Percentiles rank a stretch among this genome's conserved stretches.
Evolutionary conservation across 768 basidiomycete genomes (phyloP).

Genomic region (Austroboletus eburneus): DNA sequence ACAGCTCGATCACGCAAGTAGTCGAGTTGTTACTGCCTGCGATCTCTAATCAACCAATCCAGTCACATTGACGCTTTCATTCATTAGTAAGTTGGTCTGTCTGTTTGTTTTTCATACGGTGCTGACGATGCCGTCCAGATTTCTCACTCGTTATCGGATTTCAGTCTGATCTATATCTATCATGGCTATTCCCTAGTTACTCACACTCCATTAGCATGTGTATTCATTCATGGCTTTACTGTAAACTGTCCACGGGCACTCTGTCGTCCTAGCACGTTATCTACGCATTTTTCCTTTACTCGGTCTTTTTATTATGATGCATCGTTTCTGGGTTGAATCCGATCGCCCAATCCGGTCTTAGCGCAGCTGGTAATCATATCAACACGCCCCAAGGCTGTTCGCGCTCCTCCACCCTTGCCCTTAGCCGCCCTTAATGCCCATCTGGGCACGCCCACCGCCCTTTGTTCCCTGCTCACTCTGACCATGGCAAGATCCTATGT

Average conservation of each 20-base stretch:
- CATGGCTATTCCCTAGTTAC: slow-evolving; percentile 21
- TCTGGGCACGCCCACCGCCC: slow-evolving; percentile 16
- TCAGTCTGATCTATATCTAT: slow-evolving; percentile 26
- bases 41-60: slow-evolving; percentile 36
- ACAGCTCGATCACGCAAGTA: slow-evolving; percentile 77
- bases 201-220: slow-evolving; percentile 26
- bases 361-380: no score
- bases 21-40: slow-evolving; percentile 60
- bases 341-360: no score
- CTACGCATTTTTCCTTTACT: slow-evolving; percentile 15
- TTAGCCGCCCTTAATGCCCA: slow-evolving; percentile 26
- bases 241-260: slow-evolving; percentile 21
- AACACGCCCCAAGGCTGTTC: slow-evolving; percentile 22
- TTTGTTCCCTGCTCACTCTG: slow-evolving; percentile 7
- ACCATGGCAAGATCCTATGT: slow-evolving; percentile 50
- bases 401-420: slow-evolving; percentile 8
- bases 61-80: slow-evolving; percentile 18
- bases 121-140: slow-evolving; percentile 13
- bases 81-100: slow-evolving; percentile 20
- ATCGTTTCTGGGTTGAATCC: slow-evolving; percentile 5
- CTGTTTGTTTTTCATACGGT: not conserved
- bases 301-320: slow-evolving; percentile 13
- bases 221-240: slow-evolving; percentile 26
- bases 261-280: slow-evolving; percentile 22
- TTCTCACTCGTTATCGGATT: slow-evolving; percentile 20